These are phyloP conservation scores for Schizophyllum amplum DNA, from an alignment of 1,284 basidiomycete genomes.

Conservation along the genomic window DNA sequence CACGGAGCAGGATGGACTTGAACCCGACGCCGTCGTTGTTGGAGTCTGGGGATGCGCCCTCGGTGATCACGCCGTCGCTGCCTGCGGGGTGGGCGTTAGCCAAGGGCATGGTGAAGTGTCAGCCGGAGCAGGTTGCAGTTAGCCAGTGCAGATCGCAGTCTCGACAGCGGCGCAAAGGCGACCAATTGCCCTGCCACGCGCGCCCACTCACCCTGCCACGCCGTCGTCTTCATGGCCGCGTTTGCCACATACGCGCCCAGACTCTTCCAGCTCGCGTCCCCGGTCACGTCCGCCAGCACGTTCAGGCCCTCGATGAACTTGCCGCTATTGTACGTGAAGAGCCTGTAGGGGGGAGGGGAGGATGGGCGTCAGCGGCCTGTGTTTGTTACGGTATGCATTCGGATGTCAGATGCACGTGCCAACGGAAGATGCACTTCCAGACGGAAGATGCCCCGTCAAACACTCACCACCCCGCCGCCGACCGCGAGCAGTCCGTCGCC, in stretches of 20 bases:
- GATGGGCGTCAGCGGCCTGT: too few species aligned
- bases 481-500: background rate
- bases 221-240: slow-evolving; percentile 29
- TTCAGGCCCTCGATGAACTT: slow-evolving; percentile 43
- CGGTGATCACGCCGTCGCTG: slow-evolving; percentile 38
- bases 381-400: too few species aligned
- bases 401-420: too few species aligned
- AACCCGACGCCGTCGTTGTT: slow-evolving; percentile 42
- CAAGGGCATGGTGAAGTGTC: too few species aligned
- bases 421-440: too few species aligned
- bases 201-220: slow-evolving; percentile 27
- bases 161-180: too few species aligned
- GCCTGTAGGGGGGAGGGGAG: slow-evolving; percentile 26
- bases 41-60: slow-evolving; percentile 28
- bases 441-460: too few species aligned
- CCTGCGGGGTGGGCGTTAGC: slow-evolving; percentile 7
- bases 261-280: slow-evolving; percentile 29
- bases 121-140: too few species aligned
- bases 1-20: slow-evolving; percentile 42
- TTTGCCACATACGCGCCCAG: slow-evolving; percentile 25
- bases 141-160: too few species aligned
- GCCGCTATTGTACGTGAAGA: slow-evolving; percentile 45
- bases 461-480: slow-evolving; percentile 24
- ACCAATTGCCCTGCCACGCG: too few species aligned
- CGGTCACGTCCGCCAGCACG: slow-evolving; percentile 33